Base-by-base conservation (phyloP, 805 yeast genomes). In the Nakazawaea laoshanensis region DNA sequence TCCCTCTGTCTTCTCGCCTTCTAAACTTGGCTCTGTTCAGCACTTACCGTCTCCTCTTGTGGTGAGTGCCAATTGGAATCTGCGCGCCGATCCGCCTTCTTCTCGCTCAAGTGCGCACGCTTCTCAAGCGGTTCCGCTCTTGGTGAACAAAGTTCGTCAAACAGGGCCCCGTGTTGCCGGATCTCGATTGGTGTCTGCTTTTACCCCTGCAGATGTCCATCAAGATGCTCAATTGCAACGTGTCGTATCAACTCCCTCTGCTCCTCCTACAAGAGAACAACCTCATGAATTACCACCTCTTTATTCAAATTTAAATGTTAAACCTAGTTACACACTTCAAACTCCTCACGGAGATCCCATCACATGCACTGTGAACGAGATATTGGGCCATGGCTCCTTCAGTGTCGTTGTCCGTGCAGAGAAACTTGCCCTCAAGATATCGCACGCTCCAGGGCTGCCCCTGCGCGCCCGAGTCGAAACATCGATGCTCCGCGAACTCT, bases 401-500 rank as follows among this genome's bases (percentile, higher is more conserved):
- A 77, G 86, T 50, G 65, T 63, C 6, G 92, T 82, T 8, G 63
- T 70, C 12, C 46, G 70, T 11, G 52, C 52, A 24, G 44, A 56
- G 2, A 35, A 49, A 17, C 78, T 77, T 4, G 96, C 96, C 0
- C 67, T 89, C 23, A 89, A 89, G 51, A 69, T 83, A 12, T 59
- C 70, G 11, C 38, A 50, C 4, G 53, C 63, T n/a, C 70, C 70
- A 7, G 18, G 11, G 37, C 42, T 42, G 2, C 51, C 68, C 4
- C 55, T 69, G 3, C 50, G 66, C 9, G 59, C 66, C 5, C 59
- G 84, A 29, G 61, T 80, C 16, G 80, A 78, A 45, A 68, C 70
- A 37, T 72, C 84, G 0, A 51, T 80, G 28, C 56, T 64, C n/a
- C 64, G 97, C 40, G 98, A 92, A 49, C 50, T 87, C 17, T 76